Conservation (phyloP, 2,329 filamentous ascomycete genomes). For the Ceratocystis destructans region DNA sequence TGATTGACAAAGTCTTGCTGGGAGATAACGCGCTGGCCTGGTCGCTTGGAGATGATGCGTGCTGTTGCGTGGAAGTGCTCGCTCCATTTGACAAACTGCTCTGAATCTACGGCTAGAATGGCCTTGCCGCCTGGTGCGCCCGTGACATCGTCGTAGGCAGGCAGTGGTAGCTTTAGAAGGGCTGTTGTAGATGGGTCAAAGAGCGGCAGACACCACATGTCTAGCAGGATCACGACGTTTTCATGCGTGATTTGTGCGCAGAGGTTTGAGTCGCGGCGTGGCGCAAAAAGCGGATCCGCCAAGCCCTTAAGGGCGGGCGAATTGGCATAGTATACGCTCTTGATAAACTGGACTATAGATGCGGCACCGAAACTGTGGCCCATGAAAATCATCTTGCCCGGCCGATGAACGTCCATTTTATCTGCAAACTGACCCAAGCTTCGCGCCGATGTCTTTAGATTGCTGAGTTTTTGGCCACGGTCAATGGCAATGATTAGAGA, state of each 20-base stretch:
- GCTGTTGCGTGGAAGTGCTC: constrained; percentile 58
- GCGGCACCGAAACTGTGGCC: constrained; percentile 75
- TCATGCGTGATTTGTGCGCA: constrained; percentile 52
- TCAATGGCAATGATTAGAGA: constrained; percentile 57
- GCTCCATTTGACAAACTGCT: constrained; percentile 66
- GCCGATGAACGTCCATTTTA: constrained; percentile 53
- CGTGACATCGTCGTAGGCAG: constrained; percentile 43
- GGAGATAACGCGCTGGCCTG: constrained; percentile 31
- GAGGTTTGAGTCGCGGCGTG: constrained; percentile 41
- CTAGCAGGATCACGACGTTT: constrained; percentile 55
- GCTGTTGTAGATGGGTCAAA: constrained; percentile 46
- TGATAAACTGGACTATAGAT: constrained; percentile 62
- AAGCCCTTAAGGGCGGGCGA: constrained; percentile 34
- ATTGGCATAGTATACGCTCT: constrained; percentile 58
- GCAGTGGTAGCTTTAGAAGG: constrained; percentile 60
- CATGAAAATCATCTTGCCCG: constrained; percentile 59
- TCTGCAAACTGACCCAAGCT: constrained; percentile 45
- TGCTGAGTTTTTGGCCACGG: constrained; percentile 34
- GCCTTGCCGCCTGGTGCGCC: constrained; percentile 42
- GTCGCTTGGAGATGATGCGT: constrained; percentile 46
- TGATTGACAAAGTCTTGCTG: constrained; percentile 27
- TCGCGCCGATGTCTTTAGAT: constrained; percentile 37
- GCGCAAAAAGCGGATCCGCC: constrained; percentile 47
- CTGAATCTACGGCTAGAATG: constrained; percentile 58
- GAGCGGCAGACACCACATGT: constrained; percentile 69